Evolutionary conservation across 208 protist genomes (phyloP), one percentile per base, ranked within the genome.

Genomic region (Leishmania gerbilli): DNA sequence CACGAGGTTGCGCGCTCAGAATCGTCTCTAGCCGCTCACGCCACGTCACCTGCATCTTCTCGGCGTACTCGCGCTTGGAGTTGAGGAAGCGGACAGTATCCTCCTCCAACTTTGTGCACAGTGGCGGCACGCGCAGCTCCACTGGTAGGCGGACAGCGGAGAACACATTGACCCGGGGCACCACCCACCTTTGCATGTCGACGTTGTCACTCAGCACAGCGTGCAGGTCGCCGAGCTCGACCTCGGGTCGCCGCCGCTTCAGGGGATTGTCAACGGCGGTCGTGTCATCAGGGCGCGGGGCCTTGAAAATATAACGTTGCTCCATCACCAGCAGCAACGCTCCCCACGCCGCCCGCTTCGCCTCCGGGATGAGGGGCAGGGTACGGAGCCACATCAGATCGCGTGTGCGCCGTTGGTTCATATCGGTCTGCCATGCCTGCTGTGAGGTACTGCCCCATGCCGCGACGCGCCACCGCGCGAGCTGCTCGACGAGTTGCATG

Each of bases 321-420:
- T 97, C 93, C 71, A 97, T 81, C 71, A 90, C 78, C 17, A 90
- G 79, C 6, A 97, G 62, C 40, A 92, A 40, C 19, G 88, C 79
- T 2, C 84, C 86, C 90, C 92, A 97, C 27, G 83, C 82, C 0
- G 85, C 82, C 17, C 89, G 87, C 71, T 90, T 89, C 17, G 75
- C 84, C 27, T 74, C 42, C 13, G 93, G 91, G 40, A 95, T 90
- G 60, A 90, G 77, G 11, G 86, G 69, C 55, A 90, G 76, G 24
- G 76, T 77, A 37, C 91, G 90, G 74, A 97, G 85, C 92, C 93
- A 97, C 51, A 81, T 79, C 40, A 97, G 67, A 74, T 97, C 89
- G 0, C 76, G 72, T 2, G 85, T 88, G 47, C 84, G 80, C 47
- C 87, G 88, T 69, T 87, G 77, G 0, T 80, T 47, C 65, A 90